Percentiles rank a stretch among this genome's conserved stretches.
Conservation (phyloP, 2,329 filamentous ascomycete genomes). For the Ophiocordyceps camponoti-leonardi region DNA sequence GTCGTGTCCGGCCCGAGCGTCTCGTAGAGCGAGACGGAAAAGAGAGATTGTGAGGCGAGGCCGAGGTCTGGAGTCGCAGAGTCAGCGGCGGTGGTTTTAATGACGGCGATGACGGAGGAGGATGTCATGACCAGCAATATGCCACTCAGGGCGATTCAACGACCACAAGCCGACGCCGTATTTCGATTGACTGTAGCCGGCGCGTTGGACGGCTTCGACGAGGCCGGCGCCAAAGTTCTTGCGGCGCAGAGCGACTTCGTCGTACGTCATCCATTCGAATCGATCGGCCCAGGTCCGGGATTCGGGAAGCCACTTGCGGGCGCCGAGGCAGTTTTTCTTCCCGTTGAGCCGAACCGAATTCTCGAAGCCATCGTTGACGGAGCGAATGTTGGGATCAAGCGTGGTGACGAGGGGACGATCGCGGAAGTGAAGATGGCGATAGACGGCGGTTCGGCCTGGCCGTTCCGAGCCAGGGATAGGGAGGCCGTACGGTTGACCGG, state of each 20-base stretch:
- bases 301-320: slow-evolving; percentile 58
- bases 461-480: slow-evolving; percentile 57
- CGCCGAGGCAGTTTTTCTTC: slow-evolving; percentile 60
- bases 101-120: neutral
- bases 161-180: slow-evolving; percentile 75
- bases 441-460: slow-evolving; percentile 57
- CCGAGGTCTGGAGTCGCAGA: slow-evolving; percentile 50
- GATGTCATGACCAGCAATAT: slow-evolving; percentile 44
- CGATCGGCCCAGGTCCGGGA: slow-evolving; percentile 57
- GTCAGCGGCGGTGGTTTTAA: neutral
- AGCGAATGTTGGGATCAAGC: slow-evolving; percentile 52
- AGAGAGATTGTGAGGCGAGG: slow-evolving; percentile 73
- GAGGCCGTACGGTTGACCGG: slow-evolving; percentile 63
- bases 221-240: slow-evolving; percentile 76
- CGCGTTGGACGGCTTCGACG: slow-evolving; percentile 60
- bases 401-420: slow-evolving; percentile 56
- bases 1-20: slow-evolving; percentile 81
- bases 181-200: slow-evolving; percentile 43
- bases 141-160: slow-evolving; percentile 76
- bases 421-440: slow-evolving; percentile 65
- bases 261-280: slow-evolving; percentile 74
- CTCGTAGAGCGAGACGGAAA: slow-evolving; percentile 87
- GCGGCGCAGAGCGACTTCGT: slow-evolving; percentile 59
- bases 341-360: slow-evolving; percentile 42
- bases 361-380: slow-evolving; percentile 71